Evolutionary conservation across 306 rosid genomes (phyloP).

Genomic region (Castanea mollissima): DNA sequence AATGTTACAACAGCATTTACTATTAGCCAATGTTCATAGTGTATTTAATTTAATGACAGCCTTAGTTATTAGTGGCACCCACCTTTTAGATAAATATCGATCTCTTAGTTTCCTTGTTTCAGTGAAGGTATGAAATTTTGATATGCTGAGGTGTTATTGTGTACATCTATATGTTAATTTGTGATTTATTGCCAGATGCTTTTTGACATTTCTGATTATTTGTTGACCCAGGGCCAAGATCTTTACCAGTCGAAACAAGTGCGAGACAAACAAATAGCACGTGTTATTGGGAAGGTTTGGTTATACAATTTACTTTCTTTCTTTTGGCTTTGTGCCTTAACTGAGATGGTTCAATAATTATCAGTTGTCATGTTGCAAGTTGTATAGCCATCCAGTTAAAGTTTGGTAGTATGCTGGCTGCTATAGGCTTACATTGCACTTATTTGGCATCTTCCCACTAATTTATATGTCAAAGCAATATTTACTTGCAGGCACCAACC

Average conservation of each 20-base stretch:
- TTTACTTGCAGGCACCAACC: slow-evolving; percentile 67
- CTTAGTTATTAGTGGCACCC: not conserved
- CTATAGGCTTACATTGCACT: slow-evolving; percentile 12
- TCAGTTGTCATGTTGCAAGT: slow-evolving; percentile 5
- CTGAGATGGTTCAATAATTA: slow-evolving; percentile 10
- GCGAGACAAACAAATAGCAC: slow-evolving; percentile 88
- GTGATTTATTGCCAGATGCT: not conserved
- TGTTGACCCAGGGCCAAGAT: slow-evolving; percentile 67
- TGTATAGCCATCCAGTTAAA: not conserved
- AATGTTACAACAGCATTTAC: not conserved
- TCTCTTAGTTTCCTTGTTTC: not conserved
- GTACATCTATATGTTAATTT: not conserved
- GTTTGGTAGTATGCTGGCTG: not conserved
- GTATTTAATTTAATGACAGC: not conserved
- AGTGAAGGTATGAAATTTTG: not conserved
- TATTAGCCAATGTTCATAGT: not conserved
- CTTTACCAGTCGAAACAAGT: slow-evolving; percentile 76
- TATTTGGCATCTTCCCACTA: slow-evolving; percentile 10
- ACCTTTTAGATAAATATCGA: not conserved
- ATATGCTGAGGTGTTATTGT: not conserved
- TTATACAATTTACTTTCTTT: slow-evolving; percentile 12
- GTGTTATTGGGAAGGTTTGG: slow-evolving; percentile 78
- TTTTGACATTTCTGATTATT: not conserved
- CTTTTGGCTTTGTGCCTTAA: slow-evolving; percentile 9
- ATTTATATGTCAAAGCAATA: not conserved